phyloP scores from a whole-genome alignment of 2,329 filamentous ascomycete species.

The Myriosclerotinia duriaeana region DNA sequence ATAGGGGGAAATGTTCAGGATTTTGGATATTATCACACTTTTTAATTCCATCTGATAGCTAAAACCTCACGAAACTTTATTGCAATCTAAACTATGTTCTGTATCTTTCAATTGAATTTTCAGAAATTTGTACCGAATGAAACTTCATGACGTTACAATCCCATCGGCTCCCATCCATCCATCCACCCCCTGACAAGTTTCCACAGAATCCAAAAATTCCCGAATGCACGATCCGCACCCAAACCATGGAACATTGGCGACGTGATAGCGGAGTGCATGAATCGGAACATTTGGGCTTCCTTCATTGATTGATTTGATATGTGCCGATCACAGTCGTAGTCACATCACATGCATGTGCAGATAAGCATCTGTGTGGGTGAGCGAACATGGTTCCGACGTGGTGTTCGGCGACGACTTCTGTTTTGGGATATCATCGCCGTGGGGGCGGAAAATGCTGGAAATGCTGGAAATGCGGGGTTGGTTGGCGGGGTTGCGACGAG shows the following conservation, averaged over 20 bases:
- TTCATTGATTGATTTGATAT: background rate
- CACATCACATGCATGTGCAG: slow-evolving; percentile 21
- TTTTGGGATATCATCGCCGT: slow-evolving; percentile 7
- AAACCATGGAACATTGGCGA: background rate
- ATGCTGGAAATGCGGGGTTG: slow-evolving; percentile 9
- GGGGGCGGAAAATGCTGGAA: slow-evolving; percentile 3
- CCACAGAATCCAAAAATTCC: slow-evolving; percentile 11
- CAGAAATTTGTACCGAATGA: no score
- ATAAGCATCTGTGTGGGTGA: slow-evolving; percentile 5
- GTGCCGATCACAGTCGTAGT: slow-evolving; percentile 18
- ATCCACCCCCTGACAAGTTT: slow-evolving; percentile 1
- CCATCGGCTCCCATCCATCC: background rate
- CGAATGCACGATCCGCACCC: slow-evolving; percentile 3
- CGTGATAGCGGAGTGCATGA: slow-evolving; percentile 18
- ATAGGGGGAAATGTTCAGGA: no score
- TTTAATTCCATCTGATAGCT: no score
- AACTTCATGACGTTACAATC: background rate
- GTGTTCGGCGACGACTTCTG: slow-evolving; percentile 4
- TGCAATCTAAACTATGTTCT: no score
- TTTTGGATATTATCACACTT: no score
- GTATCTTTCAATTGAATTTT: no score
- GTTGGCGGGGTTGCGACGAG: background rate
- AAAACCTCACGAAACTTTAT: no score
- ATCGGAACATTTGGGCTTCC: background rate
- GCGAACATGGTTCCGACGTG: slow-evolving; percentile 16